These are phyloP conservation scores for Lichtheimia hyalospora DNA, from an alignment of 371 early-diverging fungal genomes.

Conservation along the genomic window DNA sequence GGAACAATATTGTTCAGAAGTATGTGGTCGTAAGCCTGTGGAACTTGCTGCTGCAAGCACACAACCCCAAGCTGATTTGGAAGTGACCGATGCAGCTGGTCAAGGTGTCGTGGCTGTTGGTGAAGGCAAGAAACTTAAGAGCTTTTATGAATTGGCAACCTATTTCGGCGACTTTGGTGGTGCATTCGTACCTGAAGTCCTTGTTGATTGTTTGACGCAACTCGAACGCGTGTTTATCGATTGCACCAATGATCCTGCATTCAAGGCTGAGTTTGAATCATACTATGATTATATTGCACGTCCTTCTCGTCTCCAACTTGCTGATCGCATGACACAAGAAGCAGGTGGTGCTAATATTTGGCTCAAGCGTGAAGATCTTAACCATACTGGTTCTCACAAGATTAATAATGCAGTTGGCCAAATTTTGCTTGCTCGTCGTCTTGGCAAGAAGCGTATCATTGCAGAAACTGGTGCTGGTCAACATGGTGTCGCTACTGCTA, in stretches of 20 bases:
- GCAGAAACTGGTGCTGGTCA: conserved; percentile 99
- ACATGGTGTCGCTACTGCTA: conserved; percentile 98
- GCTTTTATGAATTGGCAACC: conserved; percentile 57
- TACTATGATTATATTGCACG: conserved; percentile 92
- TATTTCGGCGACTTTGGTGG: conserved; percentile 97
- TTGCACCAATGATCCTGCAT: conserved; percentile 83
- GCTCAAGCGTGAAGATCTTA: conserved; percentile 97
- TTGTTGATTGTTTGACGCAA: conserved; percentile 90
- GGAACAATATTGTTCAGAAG: conserved; percentile 62
- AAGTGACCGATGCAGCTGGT: conserved; percentile 25
- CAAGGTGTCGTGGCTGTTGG: conserved; percentile 13
- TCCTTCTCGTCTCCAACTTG: conserved; percentile 85
- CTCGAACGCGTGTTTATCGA: conserved; percentile 80
- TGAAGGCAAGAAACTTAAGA: conserved; percentile 23
- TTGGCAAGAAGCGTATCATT: conserved; percentile 96
- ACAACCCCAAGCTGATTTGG: conserved; percentile 36
- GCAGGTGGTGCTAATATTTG: conserved; percentile 90
- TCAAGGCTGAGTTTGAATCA: conserved; percentile 88
- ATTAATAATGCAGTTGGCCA: conserved; percentile 98
- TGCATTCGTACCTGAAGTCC: conserved; percentile 94
- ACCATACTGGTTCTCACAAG: conserved; percentile 98
- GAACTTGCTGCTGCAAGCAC: conserved; percentile 25
- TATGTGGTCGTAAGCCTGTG: conserved; percentile 54
- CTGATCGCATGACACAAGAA: conserved; percentile 80
- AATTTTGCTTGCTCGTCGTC: conserved; percentile 87